Percentiles rank a stretch among this genome's conserved stretches.
Conservation (phyloP, 2,329 filamentous ascomycete species). For the Aspergillus tamarii region DNA sequence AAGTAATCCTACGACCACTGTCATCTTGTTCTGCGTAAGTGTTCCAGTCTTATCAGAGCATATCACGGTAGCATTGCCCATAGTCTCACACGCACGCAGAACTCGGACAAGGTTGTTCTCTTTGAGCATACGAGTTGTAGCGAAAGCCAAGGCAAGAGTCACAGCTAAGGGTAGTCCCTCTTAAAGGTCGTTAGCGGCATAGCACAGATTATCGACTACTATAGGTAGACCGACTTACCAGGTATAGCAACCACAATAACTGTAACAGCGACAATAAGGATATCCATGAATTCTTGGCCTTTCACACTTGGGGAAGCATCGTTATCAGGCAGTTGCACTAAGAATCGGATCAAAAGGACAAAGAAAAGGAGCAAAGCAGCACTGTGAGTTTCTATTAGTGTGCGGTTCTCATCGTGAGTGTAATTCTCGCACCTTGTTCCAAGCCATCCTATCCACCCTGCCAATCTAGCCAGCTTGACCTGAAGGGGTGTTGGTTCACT, state of each 20-base stretch:
- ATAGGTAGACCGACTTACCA: not conserved
- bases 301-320: slow-evolving; percentile 60
- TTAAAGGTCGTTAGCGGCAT: not conserved
- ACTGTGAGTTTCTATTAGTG: slow-evolving; percentile 13
- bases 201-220: not conserved
- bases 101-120: slow-evolving; percentile 76
- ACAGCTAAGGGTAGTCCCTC: slow-evolving; percentile 76
- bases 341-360: slow-evolving; percentile 81
- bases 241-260: slow-evolving; percentile 77
- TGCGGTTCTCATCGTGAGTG: not conserved
- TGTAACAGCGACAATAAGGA: slow-evolving; percentile 74
- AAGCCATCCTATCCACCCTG: slow-evolving; percentile 74
- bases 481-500: slow-evolving; percentile 76
- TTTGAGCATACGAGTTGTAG: slow-evolving; percentile 73
- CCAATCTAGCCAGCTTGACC: slow-evolving; percentile 71
- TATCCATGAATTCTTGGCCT: slow-evolving; percentile 73
- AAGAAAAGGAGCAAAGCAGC: slow-evolving; percentile 77
- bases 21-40: slow-evolving; percentile 73
- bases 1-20: slow-evolving; percentile 71
- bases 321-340: slow-evolving; percentile 64
- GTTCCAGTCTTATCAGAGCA: slow-evolving; percentile 80
- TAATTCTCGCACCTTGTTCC: slow-evolving; percentile 41
- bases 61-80: slow-evolving; percentile 76
- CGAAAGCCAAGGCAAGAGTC: slow-evolving; percentile 73
- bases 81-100: slow-evolving; percentile 74